These are phyloP conservation scores for Mixia osmundae DNA, from an alignment of 1,284 basidiomycete genomes.

Conservation along the genomic window DNA sequence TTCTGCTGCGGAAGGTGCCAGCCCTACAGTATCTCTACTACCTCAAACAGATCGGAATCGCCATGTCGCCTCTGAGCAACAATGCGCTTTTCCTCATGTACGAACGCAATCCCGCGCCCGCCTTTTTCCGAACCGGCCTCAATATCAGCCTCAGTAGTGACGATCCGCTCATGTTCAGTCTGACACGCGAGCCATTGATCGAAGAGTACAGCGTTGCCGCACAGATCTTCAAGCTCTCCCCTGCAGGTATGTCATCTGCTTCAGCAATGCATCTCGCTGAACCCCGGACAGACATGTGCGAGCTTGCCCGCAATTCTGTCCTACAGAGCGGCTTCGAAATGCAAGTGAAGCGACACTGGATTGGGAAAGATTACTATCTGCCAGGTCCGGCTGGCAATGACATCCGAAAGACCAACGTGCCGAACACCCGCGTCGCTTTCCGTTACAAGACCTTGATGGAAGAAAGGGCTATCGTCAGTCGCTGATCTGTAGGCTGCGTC, in stretches of 20 bases:
- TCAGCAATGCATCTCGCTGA: too few species aligned
- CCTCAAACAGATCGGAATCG: slow-evolving; percentile 83
- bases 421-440: slow-evolving; percentile 65
- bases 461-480: slow-evolving; percentile 28
- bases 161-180: slow-evolving; percentile 80
- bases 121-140: slow-evolving; percentile 87
- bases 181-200: slow-evolving; percentile 72
- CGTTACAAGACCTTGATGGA: slow-evolving; percentile 71
- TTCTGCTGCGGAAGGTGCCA: slow-evolving; percentile 87
- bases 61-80: slow-evolving; percentile 95
- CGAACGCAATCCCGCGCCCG: slow-evolving; percentile 88
- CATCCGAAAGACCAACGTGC: slow-evolving; percentile 92
- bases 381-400: slow-evolving; percentile 72
- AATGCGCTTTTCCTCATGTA: slow-evolving; percentile 94
- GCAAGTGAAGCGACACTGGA: slow-evolving; percentile 94
- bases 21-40: slow-evolving; percentile 56
- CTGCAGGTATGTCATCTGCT: slow-evolving; percentile 21
- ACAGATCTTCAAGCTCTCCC: slow-evolving; percentile 77
- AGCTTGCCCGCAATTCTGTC: slow-evolving; percentile 88
- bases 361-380: slow-evolving; percentile 70
- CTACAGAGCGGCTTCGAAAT: slow-evolving; percentile 96
- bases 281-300: slow-evolving; percentile 41
- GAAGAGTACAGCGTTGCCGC: slow-evolving; percentile 98
- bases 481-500: background rate
- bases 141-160: slow-evolving; percentile 95